A percentile compares a stretch with the other conserved stretches of the same genome.
Conservation (phyloP, 1,139 yeast species). For the Suhomyces kunorum region DNA sequence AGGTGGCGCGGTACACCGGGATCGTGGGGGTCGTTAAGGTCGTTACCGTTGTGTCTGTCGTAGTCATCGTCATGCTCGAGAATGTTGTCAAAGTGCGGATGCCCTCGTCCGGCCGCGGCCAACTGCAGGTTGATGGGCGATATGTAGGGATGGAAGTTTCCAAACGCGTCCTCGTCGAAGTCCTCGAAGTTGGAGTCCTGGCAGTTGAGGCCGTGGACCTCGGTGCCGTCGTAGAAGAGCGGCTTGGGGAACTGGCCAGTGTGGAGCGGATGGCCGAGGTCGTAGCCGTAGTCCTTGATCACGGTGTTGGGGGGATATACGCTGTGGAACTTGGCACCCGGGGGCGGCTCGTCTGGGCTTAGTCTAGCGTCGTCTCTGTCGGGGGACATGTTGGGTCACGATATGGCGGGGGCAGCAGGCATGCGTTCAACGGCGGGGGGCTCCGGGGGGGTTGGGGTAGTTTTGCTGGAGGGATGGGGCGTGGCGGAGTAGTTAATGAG, state of each 20-base stretch:
- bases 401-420: background rate
- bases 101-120: background rate
- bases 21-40: conserved; percentile 10
- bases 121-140: conserved; percentile 15
- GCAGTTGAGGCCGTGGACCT: conserved; percentile 16
- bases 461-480: too few relatives aligned
- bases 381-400: conserved; percentile 8
- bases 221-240: conserved; percentile 18
- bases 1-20: conserved; percentile 2
- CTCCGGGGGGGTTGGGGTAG: too few relatives aligned
- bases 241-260: conserved; percentile 45
- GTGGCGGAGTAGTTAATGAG: background rate
- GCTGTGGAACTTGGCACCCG: conserved; percentile 7
- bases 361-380: conserved; percentile 1
- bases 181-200: conserved; percentile 22
- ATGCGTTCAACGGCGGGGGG: conserved; percentile 4
- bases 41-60: conserved; percentile 10
- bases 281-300: conserved; percentile 80
- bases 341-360: conserved; percentile 6
- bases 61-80: conserved; percentile 12
- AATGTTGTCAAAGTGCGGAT: conserved; percentile 8
- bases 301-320: conserved; percentile 36
- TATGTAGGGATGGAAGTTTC: conserved; percentile 15
- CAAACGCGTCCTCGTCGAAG: conserved; percentile 14
- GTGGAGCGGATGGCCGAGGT: conserved; percentile 62